These are phyloP conservation scores for Ophiostoma tasmaniense DNA, from an alignment of 2,329 filamentous ascomycete genomes.

Conservation along the genomic window DNA sequence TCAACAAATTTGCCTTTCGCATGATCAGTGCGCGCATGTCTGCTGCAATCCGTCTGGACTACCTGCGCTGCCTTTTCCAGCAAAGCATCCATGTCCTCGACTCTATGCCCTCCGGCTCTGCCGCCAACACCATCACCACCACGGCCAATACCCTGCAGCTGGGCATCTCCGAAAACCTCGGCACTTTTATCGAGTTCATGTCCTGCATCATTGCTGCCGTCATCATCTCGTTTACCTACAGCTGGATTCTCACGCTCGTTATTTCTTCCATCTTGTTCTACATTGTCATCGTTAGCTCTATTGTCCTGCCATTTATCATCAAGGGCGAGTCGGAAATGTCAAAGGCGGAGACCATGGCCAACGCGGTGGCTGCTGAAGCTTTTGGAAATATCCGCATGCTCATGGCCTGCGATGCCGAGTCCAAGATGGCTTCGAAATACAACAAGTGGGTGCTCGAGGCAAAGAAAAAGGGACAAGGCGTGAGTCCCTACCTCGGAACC, in stretches of 20 bases:
- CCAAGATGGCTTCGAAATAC: conserved; percentile 45
- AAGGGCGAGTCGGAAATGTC: conserved; percentile 40
- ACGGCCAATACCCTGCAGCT: conserved; percentile 57
- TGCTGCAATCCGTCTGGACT: conserved; percentile 53
- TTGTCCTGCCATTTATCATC: conserved; percentile 47
- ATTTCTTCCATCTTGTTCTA: conserved; percentile 43
- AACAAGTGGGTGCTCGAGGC: conserved; percentile 47
- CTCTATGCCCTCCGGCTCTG: conserved; percentile 53
- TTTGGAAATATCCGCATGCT: conserved; percentile 54
- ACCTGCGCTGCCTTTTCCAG: conserved; percentile 53
- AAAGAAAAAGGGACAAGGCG: conserved; percentile 39
- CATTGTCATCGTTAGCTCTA: conserved; percentile 27
- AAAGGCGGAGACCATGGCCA: conserved; percentile 48
- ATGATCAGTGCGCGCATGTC: conserved; percentile 55
- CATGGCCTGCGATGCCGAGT: conserved; percentile 53
- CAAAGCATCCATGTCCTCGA: conserved; percentile 63
- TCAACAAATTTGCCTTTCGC: conserved; percentile 46
- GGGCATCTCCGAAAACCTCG: conserved; percentile 56
- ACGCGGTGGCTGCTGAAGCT: conserved; percentile 52
- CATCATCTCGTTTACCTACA: conserved; percentile 48
- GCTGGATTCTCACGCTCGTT: conserved; percentile 52
- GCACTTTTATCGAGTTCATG: conserved; percentile 47
- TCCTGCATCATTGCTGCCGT: conserved; percentile 45
- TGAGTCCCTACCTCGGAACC: conserved; percentile 41
- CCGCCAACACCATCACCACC: conserved; percentile 54